A percentile compares a stretch with the other conserved stretches of the same genome.
These are phyloP conservation scores for Mycena kentingensis DNA, from an alignment of 768 basidiomycete genomes.

Conservation along the genomic window DNA sequence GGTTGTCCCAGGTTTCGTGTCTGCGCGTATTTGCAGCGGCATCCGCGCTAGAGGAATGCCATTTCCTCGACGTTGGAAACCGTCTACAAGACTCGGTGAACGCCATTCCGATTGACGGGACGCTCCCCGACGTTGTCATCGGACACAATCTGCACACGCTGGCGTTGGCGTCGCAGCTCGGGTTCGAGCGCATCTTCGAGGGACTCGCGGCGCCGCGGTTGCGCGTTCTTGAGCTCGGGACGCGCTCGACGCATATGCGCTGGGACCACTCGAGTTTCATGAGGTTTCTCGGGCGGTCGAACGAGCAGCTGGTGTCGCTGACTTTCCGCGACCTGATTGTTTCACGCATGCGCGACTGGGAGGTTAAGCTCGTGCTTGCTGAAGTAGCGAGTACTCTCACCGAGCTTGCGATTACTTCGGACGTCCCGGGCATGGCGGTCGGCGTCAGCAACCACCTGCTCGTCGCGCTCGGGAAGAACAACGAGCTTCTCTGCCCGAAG, in stretches of 20 bases:
- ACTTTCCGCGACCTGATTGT: conserved; percentile 16
- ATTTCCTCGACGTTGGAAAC: conserved; percentile 13
- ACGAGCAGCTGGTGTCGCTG: conserved; percentile 9
- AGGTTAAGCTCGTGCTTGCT: conserved; percentile 7
- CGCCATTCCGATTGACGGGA: conserved; percentile 6
- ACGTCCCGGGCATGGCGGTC: conserved; percentile 16
- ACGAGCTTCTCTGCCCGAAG: conserved; percentile 9
- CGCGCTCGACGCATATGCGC: conserved; percentile 15
- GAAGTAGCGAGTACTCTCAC: conserved; percentile 11
- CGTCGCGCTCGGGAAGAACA: neutral
- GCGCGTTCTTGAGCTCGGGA: conserved; percentile 11
- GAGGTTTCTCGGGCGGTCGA: conserved; percentile 16
- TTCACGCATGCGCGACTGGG: conserved; percentile 4
- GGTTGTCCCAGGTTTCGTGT: conserved; percentile 11
- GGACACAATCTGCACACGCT: conserved; percentile 7
- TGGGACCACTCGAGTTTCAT: conserved; percentile 17
- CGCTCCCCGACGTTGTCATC: neutral
- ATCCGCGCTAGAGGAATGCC: conserved; percentile 12
- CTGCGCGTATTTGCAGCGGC: conserved; percentile 10
- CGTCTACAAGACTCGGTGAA: conserved; percentile 3
- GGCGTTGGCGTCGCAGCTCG: conserved; percentile 9
- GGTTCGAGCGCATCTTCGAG: conserved; percentile 10
- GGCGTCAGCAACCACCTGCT: conserved; percentile 6
- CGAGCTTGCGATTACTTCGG: conserved; percentile 13
- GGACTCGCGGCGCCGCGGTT: conserved; percentile 5